Evolutionary conservation across 108 stramenopile genomes (phyloP).

Genomic region (Nannochloropsis gaditana): DNA sequence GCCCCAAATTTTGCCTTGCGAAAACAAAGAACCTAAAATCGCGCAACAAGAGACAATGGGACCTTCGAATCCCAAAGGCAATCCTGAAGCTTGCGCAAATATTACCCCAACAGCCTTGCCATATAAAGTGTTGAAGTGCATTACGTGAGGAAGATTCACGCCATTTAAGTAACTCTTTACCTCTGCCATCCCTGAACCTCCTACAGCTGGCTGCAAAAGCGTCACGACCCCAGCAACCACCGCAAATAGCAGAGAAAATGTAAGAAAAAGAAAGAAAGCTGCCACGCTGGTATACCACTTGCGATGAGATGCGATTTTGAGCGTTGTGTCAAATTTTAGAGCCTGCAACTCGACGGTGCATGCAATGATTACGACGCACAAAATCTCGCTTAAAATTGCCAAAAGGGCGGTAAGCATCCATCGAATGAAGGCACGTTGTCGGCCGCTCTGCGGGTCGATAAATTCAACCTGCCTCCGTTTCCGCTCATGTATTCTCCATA

Average conservation of each 20-base stretch:
- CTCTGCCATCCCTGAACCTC: constrained; percentile 73
- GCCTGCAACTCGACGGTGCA: not conserved
- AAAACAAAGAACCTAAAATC: not conserved
- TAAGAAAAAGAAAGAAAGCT: not conserved
- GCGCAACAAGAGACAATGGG: constrained; percentile 74
- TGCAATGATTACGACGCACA: constrained; percentile 13
- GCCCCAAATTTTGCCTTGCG: constrained; percentile 21
- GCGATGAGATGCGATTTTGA: not conserved
- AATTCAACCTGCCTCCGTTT: not conserved
- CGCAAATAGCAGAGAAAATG: not conserved
- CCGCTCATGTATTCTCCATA: not conserved
- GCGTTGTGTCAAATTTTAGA: constrained; percentile 9
- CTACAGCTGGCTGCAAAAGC: constrained; percentile 48
- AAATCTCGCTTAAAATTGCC: not conserved
- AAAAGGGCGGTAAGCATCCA: constrained; percentile 6
- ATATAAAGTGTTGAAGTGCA: constrained; percentile 32
- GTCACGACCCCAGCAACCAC: not conserved
- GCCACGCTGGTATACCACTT: constrained; percentile 1
- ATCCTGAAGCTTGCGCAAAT: constrained; percentile 60
- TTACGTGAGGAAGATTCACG: constrained; percentile 56
- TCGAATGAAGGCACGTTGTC: constrained; percentile 13
- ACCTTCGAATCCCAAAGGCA: constrained; percentile 73
- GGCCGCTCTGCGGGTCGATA: not conserved
- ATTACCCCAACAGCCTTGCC: constrained; percentile 66
- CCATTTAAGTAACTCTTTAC: constrained; percentile 78